phyloP scores from a whole-genome alignment of 2,329 filamentous ascomycete species.

The Pseudocercospora macadamiae region DNA sequence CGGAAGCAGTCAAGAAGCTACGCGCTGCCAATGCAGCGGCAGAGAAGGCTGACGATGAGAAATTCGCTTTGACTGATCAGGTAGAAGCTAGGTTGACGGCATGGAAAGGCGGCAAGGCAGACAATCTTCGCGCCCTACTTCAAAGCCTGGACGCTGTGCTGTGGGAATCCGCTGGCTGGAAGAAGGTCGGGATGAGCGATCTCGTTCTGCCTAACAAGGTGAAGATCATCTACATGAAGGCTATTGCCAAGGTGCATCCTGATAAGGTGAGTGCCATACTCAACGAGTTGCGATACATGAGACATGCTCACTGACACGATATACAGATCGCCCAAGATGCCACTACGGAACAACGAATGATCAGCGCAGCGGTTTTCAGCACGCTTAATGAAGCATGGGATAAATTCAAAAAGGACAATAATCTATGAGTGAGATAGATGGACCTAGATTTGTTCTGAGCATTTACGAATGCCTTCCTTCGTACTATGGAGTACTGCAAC shows the following conservation, averaged over 20 bases:
- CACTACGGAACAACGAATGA: slow-evolving; percentile 70
- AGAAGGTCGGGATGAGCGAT: slow-evolving; percentile 93
- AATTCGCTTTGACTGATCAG: slow-evolving; percentile 81
- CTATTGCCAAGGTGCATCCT: slow-evolving; percentile 96
- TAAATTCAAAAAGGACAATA: slow-evolving; percentile 67
- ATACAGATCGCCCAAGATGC: slow-evolving; percentile 62
- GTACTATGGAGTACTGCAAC: too few species aligned
- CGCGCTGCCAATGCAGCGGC: slow-evolving; percentile 83
- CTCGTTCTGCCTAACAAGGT: slow-evolving; percentile 91
- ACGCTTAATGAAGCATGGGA: slow-evolving; percentile 70
- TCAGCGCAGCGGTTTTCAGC: slow-evolving; percentile 66
- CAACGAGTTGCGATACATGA: neutral
- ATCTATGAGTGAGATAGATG: slow-evolving; percentile 43
- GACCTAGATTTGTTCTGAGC: too few species aligned
- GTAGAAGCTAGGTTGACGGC: slow-evolving; percentile 77
- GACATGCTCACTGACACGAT: slow-evolving; percentile 18
- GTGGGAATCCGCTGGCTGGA: slow-evolving; percentile 93
- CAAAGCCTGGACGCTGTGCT: slow-evolving; percentile 85
- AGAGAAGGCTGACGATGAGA: slow-evolving; percentile 87
- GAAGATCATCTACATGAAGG: slow-evolving; percentile 98
- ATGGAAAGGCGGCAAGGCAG: slow-evolving; percentile 90
- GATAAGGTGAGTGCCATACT: slow-evolving; percentile 96
- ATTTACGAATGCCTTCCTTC: too few species aligned
- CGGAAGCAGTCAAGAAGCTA: slow-evolving; percentile 78
- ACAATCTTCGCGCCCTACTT: slow-evolving; percentile 86